Conservation (phyloP, 768 basidiomycete genomes). For the Psilocybe azurescens region DNA sequence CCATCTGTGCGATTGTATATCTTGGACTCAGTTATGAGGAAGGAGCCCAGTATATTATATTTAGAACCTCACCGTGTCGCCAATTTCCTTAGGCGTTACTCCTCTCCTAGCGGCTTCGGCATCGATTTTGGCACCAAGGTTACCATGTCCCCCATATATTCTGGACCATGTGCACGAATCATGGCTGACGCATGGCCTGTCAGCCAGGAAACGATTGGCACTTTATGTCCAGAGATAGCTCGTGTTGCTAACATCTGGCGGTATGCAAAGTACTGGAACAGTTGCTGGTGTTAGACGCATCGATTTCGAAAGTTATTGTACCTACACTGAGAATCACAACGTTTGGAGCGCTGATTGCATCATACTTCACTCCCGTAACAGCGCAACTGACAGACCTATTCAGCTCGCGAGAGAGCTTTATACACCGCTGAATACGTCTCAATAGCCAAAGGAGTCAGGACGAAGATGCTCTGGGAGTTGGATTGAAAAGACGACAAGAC, state of each 20-base stretch:
- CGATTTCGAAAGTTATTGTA: neutral
- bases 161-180: neutral
- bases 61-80: neutral
- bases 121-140: neutral
- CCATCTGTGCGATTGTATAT: too few relatives aligned
- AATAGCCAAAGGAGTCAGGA: neutral
- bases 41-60: neutral
- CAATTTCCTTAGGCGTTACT: neutral
- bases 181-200: neutral
- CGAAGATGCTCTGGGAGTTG: neutral
- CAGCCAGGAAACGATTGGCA: neutral
- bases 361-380: conserved; percentile 2
- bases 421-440: neutral
- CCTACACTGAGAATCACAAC: conserved; percentile 13
- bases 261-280: too few relatives aligned
- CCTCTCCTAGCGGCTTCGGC: neutral
- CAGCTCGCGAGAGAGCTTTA: neutral
- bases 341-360: conserved; percentile 9
- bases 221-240: neutral
- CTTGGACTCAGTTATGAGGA: too few relatives aligned
- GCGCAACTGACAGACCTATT: neutral
- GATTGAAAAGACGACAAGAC: too few relatives aligned
- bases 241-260: neutral
- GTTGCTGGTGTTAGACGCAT: too few relatives aligned
- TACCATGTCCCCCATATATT: neutral